Percentiles rank a stretch among this genome's conserved stretches.
Conservation (phyloP, 208 protist species). For the Trichomonas tenax region DNA sequence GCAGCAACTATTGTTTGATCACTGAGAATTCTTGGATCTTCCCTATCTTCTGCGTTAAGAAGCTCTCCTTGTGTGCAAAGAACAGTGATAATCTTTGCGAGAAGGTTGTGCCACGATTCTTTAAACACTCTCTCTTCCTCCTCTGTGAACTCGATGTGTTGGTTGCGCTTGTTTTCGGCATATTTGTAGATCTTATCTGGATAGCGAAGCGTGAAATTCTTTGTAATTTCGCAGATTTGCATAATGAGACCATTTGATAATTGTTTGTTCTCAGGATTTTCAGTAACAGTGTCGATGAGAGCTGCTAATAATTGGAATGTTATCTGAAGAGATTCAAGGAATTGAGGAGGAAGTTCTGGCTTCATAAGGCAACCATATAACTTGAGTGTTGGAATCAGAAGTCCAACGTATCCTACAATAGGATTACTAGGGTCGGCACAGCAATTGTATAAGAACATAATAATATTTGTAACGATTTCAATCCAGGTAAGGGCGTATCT, state of each 20-base stretch:
- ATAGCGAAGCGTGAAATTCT: not conserved
- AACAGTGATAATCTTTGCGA: not conserved
- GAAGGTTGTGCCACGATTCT: not conserved
- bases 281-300: not conserved
- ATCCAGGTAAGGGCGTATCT: not conserved
- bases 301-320: not conserved
- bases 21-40: not conserved
- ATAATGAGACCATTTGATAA: not conserved
- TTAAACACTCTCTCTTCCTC: not conserved
- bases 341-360: not conserved
- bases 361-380: not conserved
- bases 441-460: not conserved
- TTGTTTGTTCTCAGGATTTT: not conserved
- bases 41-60: not conserved
- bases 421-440: too few species aligned
- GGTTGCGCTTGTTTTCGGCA: not conserved
- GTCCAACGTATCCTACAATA: too few species aligned
- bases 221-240: not conserved
- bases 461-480: not conserved
- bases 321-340: not conserved
- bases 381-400: not conserved
- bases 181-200: not conserved
- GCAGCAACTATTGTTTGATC: not conserved
- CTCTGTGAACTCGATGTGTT: not conserved
- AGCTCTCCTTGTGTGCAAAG: not conserved